Conservation (phyloP, 352 stramenopile species). For the Phytopythium chamaehyphon region DNA sequence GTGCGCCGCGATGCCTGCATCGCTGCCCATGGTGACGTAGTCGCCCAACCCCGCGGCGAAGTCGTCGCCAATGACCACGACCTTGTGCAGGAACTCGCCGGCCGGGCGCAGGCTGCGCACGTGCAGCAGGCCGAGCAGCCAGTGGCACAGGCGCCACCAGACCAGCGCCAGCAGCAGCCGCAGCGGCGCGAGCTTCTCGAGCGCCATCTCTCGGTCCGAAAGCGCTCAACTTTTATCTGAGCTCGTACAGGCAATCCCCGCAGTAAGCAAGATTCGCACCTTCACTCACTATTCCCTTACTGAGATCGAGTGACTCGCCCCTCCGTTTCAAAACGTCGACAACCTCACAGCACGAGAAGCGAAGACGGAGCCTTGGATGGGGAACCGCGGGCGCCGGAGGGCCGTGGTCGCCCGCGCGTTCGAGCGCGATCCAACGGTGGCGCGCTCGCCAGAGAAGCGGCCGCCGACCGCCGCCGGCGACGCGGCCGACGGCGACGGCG, state of each 20-base stretch:
- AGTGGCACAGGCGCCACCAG: constrained; percentile 67
- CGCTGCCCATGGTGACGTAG: constrained; percentile 55
- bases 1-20: constrained; percentile 48
- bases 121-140: constrained; percentile 34
- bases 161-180: constrained; percentile 55
- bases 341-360: not conserved
- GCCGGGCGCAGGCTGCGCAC: constrained; percentile 44
- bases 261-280: not conserved
- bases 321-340: not conserved
- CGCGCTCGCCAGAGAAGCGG: constrained; percentile 15
- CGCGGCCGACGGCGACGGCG: constrained; percentile 1
- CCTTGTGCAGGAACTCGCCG: constrained; percentile 77
- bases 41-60: constrained; percentile 79
- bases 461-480: constrained; percentile 10
- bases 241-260: too few relatives aligned
- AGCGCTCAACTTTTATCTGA: too few relatives aligned
- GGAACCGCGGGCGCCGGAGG: constrained; percentile 58
- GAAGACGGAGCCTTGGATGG: constrained; percentile 23
- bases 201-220: constrained; percentile 10
- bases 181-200: constrained; percentile 30
- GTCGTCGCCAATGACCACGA: constrained; percentile 81
- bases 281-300: constrained; percentile 1
- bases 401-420: constrained; percentile 18
- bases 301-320: not conserved
- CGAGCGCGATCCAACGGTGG: constrained; percentile 15